Base-by-base conservation (phyloP, 2,329 filamentous ascomycete species). In the Fusarium nisikadoi region DNA sequence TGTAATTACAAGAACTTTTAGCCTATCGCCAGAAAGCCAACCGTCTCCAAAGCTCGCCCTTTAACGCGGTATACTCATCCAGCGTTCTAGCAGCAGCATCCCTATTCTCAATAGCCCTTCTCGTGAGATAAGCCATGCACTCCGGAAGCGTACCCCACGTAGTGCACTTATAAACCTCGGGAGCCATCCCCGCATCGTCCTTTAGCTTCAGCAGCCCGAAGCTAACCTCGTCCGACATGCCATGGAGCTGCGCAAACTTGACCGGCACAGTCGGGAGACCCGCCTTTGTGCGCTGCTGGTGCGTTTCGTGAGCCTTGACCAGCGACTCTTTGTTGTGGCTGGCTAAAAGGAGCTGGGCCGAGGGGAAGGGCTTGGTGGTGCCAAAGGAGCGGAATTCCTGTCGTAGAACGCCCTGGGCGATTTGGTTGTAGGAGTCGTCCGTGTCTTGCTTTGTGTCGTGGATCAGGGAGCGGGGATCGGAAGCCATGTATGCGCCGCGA, bases 221-320 rank as follows among this genome's bases (percentile, higher is more conserved):
- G 57, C 83, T 86, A 41, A 89, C 84, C 68, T 88, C 86, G 62
- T 89, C 87, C 6, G 87, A 86, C 87, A 89, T 89, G 31, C 87
- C 87, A 55, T 87, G 84, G 1, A 89, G 80, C 77, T 89, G 87
- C 6, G 85, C 87, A 68, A 86, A 89, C 42, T 74, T 81, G 9
- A 88, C 80, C 2, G 76, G 71, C 4, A 81, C 78, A 8, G 81
- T 82, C 5, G 78, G 79, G 8, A 81, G 73, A 13, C 74, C 70
- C 19, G 68, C 66, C 23, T 81, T 79, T 0, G 84, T 80, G 5
- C 85, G 82, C 9, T 81, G 16, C 71, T 83, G 76, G 70, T 86
- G 85, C 8, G 85, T 83, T 43, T 82, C 80, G 36, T 82, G 73
- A 13, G 88, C 84, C 1, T 84, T 83, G 35, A 80, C 77, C 6